phyloP scores from a whole-genome alignment of 805 yeast genomes.

The Saccharomyces paradoxus region DNA sequence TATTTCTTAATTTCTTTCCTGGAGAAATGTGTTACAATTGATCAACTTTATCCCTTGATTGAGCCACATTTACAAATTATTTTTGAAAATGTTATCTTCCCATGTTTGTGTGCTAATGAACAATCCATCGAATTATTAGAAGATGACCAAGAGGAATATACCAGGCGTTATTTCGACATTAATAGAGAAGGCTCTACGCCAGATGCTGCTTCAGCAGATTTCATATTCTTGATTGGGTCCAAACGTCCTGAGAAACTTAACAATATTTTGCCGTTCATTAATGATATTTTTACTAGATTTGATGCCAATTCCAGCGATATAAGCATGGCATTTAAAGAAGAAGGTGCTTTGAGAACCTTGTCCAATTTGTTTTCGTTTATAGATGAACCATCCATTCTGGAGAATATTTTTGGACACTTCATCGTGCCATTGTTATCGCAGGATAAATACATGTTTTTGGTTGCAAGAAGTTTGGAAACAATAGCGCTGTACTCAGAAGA shows the following conservation, averaged over 20 bases:
- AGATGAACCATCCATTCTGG: conserved; percentile 39
- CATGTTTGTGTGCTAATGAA: conserved; percentile 61
- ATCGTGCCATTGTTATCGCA: conserved; percentile 57
- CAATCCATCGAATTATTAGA: conserved; percentile 65
- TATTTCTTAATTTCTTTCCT: conserved; percentile 59
- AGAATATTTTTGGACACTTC: conserved; percentile 49
- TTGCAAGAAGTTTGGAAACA: conserved; percentile 64
- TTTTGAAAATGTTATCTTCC: conserved; percentile 62
- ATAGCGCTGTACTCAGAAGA: conserved; percentile 34
- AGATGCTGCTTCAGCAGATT: conserved; percentile 72
- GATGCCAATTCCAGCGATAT: conserved; percentile 29
- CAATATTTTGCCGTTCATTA: conserved; percentile 48
- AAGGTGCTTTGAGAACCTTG: conserved; percentile 72
- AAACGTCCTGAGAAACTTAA: conserved; percentile 49
- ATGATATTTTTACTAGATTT: conserved; percentile 37
- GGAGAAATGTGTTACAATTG: conserved; percentile 50
- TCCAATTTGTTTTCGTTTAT: conserved; percentile 51
- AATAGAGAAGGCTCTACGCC: conserved; percentile 59
- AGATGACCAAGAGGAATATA: conserved; percentile 75
- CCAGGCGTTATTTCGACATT: conserved; percentile 61
- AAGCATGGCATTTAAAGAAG: conserved; percentile 54
- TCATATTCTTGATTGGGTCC: conserved; percentile 53
- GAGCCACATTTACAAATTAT: conserved; percentile 59
- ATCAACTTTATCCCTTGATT: conserved; percentile 53
- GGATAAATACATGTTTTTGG: conserved; percentile 50